Conservation (phyloP, 345 rosid species). For the Brassica rapa region DNA sequence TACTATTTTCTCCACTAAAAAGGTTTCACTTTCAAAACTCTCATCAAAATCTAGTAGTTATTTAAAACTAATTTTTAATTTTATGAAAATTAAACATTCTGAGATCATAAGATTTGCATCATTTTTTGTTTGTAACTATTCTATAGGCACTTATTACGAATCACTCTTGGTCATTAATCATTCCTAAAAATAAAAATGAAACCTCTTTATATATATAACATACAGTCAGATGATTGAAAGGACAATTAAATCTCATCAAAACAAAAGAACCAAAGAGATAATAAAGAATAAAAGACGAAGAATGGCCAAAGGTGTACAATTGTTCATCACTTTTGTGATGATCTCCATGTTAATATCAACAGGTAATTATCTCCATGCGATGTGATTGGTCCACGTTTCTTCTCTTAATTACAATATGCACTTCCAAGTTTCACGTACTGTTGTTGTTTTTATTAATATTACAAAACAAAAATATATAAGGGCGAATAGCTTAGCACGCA, state of each 20-base stretch:
- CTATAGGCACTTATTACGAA: background rate
- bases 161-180: background rate
- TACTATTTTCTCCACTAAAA: too few relatives aligned
- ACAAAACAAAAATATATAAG: too few relatives aligned
- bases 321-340: background rate
- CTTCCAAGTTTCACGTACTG: background rate
- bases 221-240: background rate
- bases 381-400: background rate
- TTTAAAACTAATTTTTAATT: too few relatives aligned
- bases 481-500: too few relatives aligned
- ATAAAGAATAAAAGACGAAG: background rate
- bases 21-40: too few relatives aligned
- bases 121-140: background rate
- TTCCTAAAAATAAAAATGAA: too few relatives aligned
- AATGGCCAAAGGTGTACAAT: background rate
- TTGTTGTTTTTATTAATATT: too few relatives aligned
- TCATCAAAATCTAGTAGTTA: too few relatives aligned
- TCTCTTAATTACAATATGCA: background rate
- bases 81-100: too few relatives aligned
- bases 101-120: background rate
- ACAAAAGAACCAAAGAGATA: background rate
- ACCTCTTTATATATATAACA: background rate
- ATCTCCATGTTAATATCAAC: background rate
- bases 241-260: background rate
- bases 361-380: background rate